Evolutionary conservation across 805 yeast species (phyloP).

Genomic region (Lachancea meyersii): DNA sequence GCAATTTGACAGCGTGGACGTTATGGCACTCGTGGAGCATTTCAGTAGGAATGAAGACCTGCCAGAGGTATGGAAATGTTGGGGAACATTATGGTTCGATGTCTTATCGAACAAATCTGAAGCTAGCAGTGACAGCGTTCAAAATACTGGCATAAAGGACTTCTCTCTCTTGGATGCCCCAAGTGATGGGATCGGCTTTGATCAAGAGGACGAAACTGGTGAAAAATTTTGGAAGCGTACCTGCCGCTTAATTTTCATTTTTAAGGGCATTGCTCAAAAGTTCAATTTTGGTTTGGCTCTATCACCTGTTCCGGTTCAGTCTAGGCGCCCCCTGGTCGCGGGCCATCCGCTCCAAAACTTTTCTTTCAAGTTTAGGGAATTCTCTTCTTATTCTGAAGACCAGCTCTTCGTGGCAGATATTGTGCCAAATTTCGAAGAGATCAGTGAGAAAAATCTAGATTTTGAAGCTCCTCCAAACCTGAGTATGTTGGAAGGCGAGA

Average conservation of each 20-base stretch:
- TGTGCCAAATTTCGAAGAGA: slow-evolving; percentile 16
- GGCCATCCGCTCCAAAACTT: slow-evolving; percentile 18
- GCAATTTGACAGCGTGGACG: slow-evolving; percentile 20
- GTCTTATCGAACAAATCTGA: slow-evolving; percentile 48
- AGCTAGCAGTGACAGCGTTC: slow-evolving; percentile 36
- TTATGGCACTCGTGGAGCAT: slow-evolving; percentile 40
- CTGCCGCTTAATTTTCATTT: slow-evolving; percentile 27
- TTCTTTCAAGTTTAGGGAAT: slow-evolving; percentile 21
- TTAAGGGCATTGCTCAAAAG: slow-evolving; percentile 27
- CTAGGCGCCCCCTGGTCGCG: slow-evolving; percentile 12
- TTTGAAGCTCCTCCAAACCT: slow-evolving; percentile 19
- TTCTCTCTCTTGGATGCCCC: slow-evolving; percentile 58
- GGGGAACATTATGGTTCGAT: slow-evolving; percentile 83
- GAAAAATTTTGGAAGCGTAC: slow-evolving; percentile 32
- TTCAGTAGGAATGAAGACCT: slow-evolving; percentile 56
- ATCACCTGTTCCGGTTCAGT: slow-evolving; percentile 7
- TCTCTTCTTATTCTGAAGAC: slow-evolving; percentile 1
- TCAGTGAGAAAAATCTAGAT: slow-evolving; percentile 19
- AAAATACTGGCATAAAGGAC: slow-evolving; percentile 52
- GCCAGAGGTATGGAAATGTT: slow-evolving; percentile 76
- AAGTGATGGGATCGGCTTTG: slow-evolving; percentile 50
- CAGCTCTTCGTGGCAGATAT: not conserved
- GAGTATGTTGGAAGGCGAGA: slow-evolving; percentile 25
- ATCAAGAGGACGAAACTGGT: slow-evolving; percentile 33
- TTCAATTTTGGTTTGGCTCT: slow-evolving; percentile 9